Percentiles rank a stretch among this genome's conserved stretches.
Evolutionary conservation across 2,329 filamentous ascomycete genomes (phyloP).

Genomic region (Teratosphaeria nubilosa): DNA sequence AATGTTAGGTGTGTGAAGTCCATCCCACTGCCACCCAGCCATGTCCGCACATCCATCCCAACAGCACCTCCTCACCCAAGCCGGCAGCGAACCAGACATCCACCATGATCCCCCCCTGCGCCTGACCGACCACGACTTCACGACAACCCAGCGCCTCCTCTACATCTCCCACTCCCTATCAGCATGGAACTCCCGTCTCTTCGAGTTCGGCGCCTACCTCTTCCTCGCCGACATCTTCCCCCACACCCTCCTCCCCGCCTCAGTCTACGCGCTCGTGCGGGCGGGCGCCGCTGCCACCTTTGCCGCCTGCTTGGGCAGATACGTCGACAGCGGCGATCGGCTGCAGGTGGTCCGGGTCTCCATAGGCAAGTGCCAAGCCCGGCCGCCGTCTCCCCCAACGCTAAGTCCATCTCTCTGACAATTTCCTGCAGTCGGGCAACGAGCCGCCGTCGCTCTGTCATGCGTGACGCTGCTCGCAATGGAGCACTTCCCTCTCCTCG

Average conservation of each 20-base stretch:
- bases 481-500: conserved; percentile 1
- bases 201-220: conserved; percentile 42
- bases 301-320: conserved; percentile 47
- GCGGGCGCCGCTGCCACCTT: conserved; percentile 48
- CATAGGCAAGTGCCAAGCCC: conserved; percentile 28
- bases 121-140: not conserved
- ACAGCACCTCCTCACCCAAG: not conserved
- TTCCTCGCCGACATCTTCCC: conserved; percentile 38
- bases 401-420: conserved; percentile 3
- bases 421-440: conserved; percentile 15
- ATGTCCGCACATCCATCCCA: not conserved
- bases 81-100: not conserved
- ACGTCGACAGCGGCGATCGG: conserved; percentile 45
- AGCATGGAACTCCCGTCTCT: conserved; percentile 40
- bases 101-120: not conserved
- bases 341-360: conserved; percentile 29
- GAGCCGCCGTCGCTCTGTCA: conserved; percentile 17
- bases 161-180: conserved; percentile 40
- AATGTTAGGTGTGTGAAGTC: too few species aligned
- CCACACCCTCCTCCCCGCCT: conserved; percentile 53
- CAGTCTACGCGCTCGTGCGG: conserved; percentile 57
- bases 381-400: not conserved
- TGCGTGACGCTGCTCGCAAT: conserved; percentile 12
- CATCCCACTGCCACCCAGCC: too few species aligned
- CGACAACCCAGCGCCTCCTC: conserved; percentile 12